These are phyloP conservation scores for Cyclotella kingstonii DNA, from an alignment of 108 stramenopile genomes.

Conservation along the genomic window DNA sequence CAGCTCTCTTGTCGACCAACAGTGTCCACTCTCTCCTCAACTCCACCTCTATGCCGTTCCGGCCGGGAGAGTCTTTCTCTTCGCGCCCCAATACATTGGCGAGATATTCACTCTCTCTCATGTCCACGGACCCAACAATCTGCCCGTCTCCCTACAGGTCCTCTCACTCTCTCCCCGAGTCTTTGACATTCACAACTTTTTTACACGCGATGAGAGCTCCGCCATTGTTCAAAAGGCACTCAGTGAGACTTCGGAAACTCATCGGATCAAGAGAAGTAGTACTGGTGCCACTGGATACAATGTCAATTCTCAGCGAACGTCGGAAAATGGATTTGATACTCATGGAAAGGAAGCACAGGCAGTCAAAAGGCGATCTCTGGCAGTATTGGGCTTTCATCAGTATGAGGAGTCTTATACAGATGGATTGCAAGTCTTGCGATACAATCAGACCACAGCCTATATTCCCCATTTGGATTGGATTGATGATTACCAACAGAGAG, in stretches of 20 bases:
- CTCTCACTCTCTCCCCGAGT: conserved; percentile 67
- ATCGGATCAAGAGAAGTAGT: conserved; percentile 72
- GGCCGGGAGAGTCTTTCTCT: conserved; percentile 85
- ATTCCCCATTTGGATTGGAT: conserved; percentile 90
- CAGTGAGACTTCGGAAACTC: conserved; percentile 63
- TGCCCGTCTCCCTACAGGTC: conserved; percentile 68
- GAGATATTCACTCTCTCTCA: conserved; percentile 82
- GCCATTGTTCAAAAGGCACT: conserved; percentile 67
- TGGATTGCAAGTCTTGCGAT: conserved; percentile 93
- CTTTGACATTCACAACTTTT: conserved; percentile 88
- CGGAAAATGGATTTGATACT: conserved; percentile 88
- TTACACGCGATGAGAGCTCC: conserved; percentile 57
- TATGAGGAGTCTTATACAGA: conserved; percentile 83
- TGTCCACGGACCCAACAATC: conserved; percentile 44
- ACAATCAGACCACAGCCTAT: conserved; percentile 92
- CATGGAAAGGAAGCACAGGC: conserved; percentile 63
- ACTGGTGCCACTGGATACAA: conserved; percentile 69
- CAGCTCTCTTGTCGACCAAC: neutral
- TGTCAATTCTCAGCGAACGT: conserved; percentile 65
- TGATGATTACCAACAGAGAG: conserved; percentile 44
- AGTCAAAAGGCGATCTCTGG: conserved; percentile 56
- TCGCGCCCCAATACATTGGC: conserved; percentile 79
- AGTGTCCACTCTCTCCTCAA: conserved; percentile 6
- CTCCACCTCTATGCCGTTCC: conserved; percentile 80
- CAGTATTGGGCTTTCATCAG: conserved; percentile 75